phyloP scores from a whole-genome alignment of 176 grass and related monocot genomes.

The Bromus sterilis region DNA sequence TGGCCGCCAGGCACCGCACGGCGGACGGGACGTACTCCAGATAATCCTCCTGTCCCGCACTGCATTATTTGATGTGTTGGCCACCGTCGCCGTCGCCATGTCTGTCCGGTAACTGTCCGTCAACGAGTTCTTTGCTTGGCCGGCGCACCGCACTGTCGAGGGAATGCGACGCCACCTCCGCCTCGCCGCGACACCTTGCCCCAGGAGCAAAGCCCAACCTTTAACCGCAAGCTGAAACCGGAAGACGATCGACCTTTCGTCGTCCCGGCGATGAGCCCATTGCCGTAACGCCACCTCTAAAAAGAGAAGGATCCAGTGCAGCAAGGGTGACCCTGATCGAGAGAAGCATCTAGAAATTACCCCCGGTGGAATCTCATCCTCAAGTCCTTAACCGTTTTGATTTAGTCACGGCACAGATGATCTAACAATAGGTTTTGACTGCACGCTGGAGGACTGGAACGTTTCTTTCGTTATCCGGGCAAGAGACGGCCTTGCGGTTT shows the following conservation, averaged over 20 bases:
- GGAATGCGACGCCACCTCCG: too few species aligned
- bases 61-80: background rate
- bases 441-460: background rate
- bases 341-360: background rate
- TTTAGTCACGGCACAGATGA: background rate
- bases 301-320: background rate
- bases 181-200: background rate
- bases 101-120: background rate
- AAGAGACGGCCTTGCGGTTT: slow-evolving; percentile 3
- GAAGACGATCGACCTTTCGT: background rate
- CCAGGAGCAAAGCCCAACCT: too few species aligned
- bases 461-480: slow-evolving; percentile 27
- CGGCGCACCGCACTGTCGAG: background rate
- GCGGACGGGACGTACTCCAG: background rate
- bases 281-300: background rate
- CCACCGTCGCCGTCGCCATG: background rate
- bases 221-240: background rate
- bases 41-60: background rate
- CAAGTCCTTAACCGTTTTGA: background rate
- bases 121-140: background rate
- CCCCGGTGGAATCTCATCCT: background rate
- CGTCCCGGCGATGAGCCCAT: background rate
- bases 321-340: fast-evolving
- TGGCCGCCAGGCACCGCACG: background rate
- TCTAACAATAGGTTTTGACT: background rate